Evolutionary conservation across 176 grass and related monocot genomes (phyloP), one percentile per base, ranked within the genome.

Genomic region (Pontederia paniculata): DNA sequence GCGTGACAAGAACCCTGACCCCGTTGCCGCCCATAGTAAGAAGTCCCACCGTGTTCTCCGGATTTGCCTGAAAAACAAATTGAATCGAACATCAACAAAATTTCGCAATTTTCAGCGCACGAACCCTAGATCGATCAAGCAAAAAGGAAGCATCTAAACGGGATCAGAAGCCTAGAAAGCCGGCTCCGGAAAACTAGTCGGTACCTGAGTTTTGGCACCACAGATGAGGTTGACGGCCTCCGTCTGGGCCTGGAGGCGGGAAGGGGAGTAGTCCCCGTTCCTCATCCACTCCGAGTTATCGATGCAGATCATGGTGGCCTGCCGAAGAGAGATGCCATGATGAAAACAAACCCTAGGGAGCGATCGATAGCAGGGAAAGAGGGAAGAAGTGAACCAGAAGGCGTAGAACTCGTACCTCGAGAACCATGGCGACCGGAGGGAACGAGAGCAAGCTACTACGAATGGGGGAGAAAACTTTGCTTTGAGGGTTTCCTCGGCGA

Each of bases 281-380:
- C 94, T 74, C 94, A 93, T 98, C 94, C 94, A 98, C 83, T 98
- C 94, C 21, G 94, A 98, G 61, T 98, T 98, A 69, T 98, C 94
- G 54, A 98, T 83, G 70, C 86, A 91, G 79, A 98, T 98, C 80
- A 98, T 98, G 20, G 94, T 98, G 65, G 94, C 88, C 94, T 98
- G 78, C 65, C 41, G 54, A 23, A 63, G 70, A 62, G 57, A 17
- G 64, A 60, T 54, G 51, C 55, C 55, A 52, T 19, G 28, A 60
- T 16, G 46, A 37, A 53, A 9, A 19, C 25, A 52, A 74, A 51
- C 69, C 41, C 17, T 57, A 43, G 23, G 47, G 12, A 46, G 42
- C 54, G 42, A 66, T 52, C 53, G 22, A 58, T 12, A 5, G 5
- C 54, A 37, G 17, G 20, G 58, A 21, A 9, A 12, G 50, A 60